Percentiles rank a stretch among this genome's conserved stretches.
phyloP scores from a whole-genome alignment of 345 rosid species.

The Corymbia maculata region DNA sequence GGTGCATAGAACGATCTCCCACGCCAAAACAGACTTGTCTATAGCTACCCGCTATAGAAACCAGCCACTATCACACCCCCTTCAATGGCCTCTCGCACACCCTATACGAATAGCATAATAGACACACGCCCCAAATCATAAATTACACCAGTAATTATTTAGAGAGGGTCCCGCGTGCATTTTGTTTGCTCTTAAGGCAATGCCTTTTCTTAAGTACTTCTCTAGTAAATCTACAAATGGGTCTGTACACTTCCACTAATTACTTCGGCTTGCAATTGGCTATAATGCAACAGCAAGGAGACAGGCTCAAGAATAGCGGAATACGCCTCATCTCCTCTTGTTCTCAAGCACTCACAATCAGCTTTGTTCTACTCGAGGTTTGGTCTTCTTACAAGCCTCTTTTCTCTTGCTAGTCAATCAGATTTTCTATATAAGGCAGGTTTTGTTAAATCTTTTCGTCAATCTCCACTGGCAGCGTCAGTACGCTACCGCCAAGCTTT shows the following conservation, averaged over 20 bases:
- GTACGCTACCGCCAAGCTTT: neutral
- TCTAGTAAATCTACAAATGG: neutral
- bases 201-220: neutral
- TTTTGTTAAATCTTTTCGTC: neutral
- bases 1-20: neutral
- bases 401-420: neutral
- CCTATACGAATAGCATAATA: neutral
- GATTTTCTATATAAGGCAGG: neutral
- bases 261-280: neutral
- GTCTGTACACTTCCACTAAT: neutral
- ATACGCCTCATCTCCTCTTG: neutral
- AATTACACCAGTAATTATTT: neutral
- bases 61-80: neutral
- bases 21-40: neutral
- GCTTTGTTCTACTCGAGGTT: neutral
- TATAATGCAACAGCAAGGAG: neutral
- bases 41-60: neutral
- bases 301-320: neutral
- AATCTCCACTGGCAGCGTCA: neutral
- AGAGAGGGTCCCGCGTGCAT: neutral
- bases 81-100: neutral
- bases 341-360: neutral
- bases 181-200: neutral
- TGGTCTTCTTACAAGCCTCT: neutral
- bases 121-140: neutral